Evolutionary conservation across 495 filamentous ascomycete species (phyloP).

Genomic region (Annulohypoxylon moriforme): DNA sequence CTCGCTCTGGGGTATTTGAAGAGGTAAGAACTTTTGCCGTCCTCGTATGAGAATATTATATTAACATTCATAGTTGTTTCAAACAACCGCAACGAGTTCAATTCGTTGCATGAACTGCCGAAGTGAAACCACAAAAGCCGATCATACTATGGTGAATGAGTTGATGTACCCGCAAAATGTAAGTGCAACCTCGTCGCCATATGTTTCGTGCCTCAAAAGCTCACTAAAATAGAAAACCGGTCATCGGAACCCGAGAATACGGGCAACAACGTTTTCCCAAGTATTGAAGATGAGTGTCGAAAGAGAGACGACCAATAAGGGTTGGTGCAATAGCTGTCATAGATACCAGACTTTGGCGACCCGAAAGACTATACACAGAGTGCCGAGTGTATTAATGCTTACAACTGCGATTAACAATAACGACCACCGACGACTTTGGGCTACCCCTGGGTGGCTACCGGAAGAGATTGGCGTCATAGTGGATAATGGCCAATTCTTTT

Average conservation of each 20-base stretch:
- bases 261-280: conserved; percentile 77
- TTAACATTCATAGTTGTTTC: conserved; percentile 45
- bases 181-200: conserved; percentile 31
- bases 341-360: conserved; percentile 85
- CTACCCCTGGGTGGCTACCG: conserved; percentile 87
- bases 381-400: conserved; percentile 85
- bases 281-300: conserved; percentile 89
- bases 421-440: conserved; percentile 83
- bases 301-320: conserved; percentile 79
- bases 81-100: conserved; percentile 58
- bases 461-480: conserved; percentile 90
- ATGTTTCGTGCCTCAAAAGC: conserved; percentile 31
- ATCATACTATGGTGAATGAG: conserved; percentile 80
- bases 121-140: conserved; percentile 77
- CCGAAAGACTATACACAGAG: conserved; percentile 78
- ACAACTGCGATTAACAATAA: conserved; percentile 79
- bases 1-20: conserved; percentile 38
- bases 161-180: conserved; percentile 79
- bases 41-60: neutral
- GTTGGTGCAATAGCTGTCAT: conserved; percentile 90
- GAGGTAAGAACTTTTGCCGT: conserved; percentile 34
- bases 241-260: conserved; percentile 62
- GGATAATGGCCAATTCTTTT: conserved; percentile 83
- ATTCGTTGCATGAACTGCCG: conserved; percentile 86
- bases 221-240: conserved; percentile 51